A percentile compares a stretch with the other conserved stretches of the same genome.
These are phyloP conservation scores for Umbelopsis sp. DNA, from an alignment of 192 early-diverging fungal genomes.

Conservation along the genomic window DNA sequence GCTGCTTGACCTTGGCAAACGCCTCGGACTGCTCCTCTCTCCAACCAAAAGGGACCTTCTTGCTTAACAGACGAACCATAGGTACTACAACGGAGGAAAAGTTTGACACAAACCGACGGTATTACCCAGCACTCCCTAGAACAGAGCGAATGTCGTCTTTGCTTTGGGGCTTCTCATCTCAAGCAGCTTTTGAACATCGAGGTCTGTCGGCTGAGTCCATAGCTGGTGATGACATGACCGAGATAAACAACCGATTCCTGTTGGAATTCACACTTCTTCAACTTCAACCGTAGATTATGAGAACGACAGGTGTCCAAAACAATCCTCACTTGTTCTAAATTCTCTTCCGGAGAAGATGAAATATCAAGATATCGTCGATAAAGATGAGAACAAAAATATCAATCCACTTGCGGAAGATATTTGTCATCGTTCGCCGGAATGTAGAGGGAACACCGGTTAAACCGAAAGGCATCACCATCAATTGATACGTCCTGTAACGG, in stretches of 20 bases:
- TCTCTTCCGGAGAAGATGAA: conserved; percentile 30
- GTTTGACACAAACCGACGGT: conserved; percentile 36
- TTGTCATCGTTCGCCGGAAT: conserved; percentile 52
- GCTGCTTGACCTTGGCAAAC: too few relatives aligned
- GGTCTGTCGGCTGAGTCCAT: neutral
- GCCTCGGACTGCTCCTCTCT: neutral
- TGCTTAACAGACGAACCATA: conserved; percentile 29
- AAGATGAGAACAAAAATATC: conserved; percentile 32
- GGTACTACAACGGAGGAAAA: conserved; percentile 37
- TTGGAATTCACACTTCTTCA: too few relatives aligned
- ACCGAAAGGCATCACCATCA: conserved; percentile 61
- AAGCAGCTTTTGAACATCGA: conserved; percentile 26
- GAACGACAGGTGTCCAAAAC: conserved; percentile 23
- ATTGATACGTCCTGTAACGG: conserved; percentile 46
- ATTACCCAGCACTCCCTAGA: conserved; percentile 38
- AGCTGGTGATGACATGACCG: too few relatives aligned
- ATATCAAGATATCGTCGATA: conserved; percentile 46
- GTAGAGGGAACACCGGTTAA: conserved; percentile 60
- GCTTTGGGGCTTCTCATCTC: conserved; percentile 22
- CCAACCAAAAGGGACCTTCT: conserved; percentile 33
- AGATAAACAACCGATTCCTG: too few relatives aligned
- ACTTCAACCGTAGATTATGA: too few relatives aligned
- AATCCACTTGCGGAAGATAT: conserved; percentile 35
- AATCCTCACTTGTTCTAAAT: conserved; percentile 21
- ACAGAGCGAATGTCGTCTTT: conserved; percentile 31